Evolutionary conservation across 208 protist species (phyloP).

Genomic region (Trypanosoma theileri): DNA sequence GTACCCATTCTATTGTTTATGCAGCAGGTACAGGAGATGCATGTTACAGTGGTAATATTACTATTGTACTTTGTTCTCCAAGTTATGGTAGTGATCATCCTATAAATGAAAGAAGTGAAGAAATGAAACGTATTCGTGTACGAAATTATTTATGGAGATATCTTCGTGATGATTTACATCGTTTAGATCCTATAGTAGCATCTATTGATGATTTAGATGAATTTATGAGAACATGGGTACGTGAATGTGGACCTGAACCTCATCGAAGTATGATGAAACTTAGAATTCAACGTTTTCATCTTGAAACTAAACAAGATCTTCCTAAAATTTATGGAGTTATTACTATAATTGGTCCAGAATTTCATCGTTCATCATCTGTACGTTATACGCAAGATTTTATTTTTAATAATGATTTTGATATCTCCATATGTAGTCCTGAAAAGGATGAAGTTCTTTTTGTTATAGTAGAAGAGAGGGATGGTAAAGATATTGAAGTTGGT

Average conservation of each 20-base stretch:
- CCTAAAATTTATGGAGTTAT: slow-evolving; percentile 28
- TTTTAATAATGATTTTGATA: slow-evolving; percentile 41
- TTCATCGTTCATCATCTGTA: slow-evolving; percentile 34
- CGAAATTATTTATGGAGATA: slow-evolving; percentile 74
- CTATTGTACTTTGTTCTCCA: slow-evolving; percentile 44
- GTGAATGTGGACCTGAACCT: slow-evolving; percentile 64
- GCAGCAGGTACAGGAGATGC: slow-evolving; percentile 72
- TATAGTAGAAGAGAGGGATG: slow-evolving; percentile 43
- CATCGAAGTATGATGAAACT: slow-evolving; percentile 40
- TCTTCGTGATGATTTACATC: slow-evolving; percentile 79
- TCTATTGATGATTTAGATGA: slow-evolving; percentile 52
- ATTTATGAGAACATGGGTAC: slow-evolving; percentile 57
- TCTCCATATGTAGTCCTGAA: slow-evolving; percentile 47
- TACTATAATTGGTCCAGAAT: slow-evolving; percentile 43
- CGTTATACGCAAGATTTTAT: slow-evolving; percentile 33
- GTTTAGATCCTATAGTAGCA: slow-evolving; percentile 64
- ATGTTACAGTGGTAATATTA: slow-evolving; percentile 47
- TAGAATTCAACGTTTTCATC: slow-evolving; percentile 22
- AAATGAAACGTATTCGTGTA: slow-evolving; percentile 54
- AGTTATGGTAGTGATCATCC: slow-evolving; percentile 46
- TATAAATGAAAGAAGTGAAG: slow-evolving; percentile 38
- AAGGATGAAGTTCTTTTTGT: slow-evolving; percentile 53
- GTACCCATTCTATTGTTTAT: slow-evolving; percentile 60
- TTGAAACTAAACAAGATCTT: neutral
- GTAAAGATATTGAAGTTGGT: slow-evolving; percentile 52